Base-by-base conservation (phyloP, 1,284 basidiomycete genomes). In the Athelia psychrophila region DNA sequence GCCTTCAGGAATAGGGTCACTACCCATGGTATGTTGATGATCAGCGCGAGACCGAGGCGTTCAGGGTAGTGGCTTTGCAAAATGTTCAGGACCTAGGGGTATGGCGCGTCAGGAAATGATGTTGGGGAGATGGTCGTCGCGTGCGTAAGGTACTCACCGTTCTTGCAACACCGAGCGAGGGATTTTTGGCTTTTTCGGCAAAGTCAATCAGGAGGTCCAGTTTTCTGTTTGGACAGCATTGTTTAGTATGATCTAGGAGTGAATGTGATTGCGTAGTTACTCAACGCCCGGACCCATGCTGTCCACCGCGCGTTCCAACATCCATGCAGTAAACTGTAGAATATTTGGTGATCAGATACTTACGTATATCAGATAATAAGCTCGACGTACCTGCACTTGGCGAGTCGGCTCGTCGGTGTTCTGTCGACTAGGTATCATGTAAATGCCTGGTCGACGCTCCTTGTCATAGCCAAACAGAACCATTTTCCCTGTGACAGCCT, bases 51-150 rank as follows among this genome's bases (percentile, higher is more conserved):
- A n/a, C 93, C 93, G 32, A 98, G 82, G n/a, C 93, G 83, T 71
- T 96, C 94, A 1, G 93, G 92, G 64, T 97, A 94, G 66, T 96
- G 93, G 55, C 86, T 81, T 66, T 95, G 93, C 23, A 95, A 74
- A 58, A 94, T 91, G 67, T 80, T 75, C 42, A 93, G 76, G 16
- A 91, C 80, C 44, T 70, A 51, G 5, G 36, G 27, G 27, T 35
- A 36, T 22, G 38, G n/a, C n/a, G n/a, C n/a, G n/a, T n/a, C n/a
- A n/a, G n/a, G n/a, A 38, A 36, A 18, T 19, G 19, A 4, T 9
- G 44, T 2, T 25, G 38, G 33, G n/a, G 13, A 2, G 33, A 25
- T 30, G 32, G 44, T n/a, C n/a, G n/a, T n/a, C n/a, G n/a, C n/a
- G n/a, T n/a, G n/a, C n/a, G n/a, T 18, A n/a, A 16, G 9, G 20